Evolutionary conservation across 345 rosid genomes (phyloP).

Genomic region (Dovyalis caffra): DNA sequence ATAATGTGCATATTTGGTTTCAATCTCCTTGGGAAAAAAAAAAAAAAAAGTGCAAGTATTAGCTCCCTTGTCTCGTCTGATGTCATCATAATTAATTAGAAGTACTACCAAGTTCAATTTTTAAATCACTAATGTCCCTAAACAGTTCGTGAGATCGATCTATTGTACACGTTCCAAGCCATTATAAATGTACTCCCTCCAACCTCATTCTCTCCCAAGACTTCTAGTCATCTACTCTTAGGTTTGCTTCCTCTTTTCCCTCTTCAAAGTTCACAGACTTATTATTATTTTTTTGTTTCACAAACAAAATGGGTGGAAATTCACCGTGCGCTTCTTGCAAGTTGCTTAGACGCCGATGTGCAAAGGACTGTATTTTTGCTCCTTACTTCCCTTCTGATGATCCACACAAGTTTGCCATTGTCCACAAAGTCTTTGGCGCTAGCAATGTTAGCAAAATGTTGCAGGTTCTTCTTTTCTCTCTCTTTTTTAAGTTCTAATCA

Average conservation of each 20-base stretch:
- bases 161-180: neutral
- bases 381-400: constrained; percentile 34
- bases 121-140: constrained; percentile 6
- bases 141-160: constrained; percentile 11
- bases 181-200: constrained; percentile 29
- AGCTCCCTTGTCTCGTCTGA: constrained; percentile 1
- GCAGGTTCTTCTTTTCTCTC: constrained; percentile 13
- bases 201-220: constrained; percentile 12
- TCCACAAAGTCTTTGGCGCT: constrained; percentile 36
- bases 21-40: neutral
- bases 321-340: constrained; percentile 34
- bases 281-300: neutral
- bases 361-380: constrained; percentile 25
- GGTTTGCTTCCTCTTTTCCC: neutral
- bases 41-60: neutral
- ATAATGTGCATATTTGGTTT: neutral
- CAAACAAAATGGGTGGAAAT: constrained; percentile 24
- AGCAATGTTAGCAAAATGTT: constrained; percentile 36
- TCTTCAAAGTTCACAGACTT: neutral
- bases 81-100: neutral
- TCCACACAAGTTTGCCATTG: constrained; percentile 33
- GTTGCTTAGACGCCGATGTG: constrained; percentile 28
- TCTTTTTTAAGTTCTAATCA: neutral
- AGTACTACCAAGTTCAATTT: neutral
- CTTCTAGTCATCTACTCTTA: neutral